Conservation (phyloP, 257 asterid species). For the Paulownia fortunei region DNA sequence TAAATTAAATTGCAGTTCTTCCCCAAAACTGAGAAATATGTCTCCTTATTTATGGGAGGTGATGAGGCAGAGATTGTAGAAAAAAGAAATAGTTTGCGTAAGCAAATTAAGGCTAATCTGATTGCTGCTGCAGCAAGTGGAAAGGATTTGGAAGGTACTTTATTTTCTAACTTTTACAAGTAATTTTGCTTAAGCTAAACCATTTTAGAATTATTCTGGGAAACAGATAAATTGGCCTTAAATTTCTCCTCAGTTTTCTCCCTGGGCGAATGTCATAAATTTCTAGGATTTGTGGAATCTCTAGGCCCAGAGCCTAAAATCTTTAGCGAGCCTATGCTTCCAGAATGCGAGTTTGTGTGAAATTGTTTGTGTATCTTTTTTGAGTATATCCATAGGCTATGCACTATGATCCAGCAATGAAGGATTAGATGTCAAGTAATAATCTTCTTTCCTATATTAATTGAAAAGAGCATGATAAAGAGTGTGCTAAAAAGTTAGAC, state of each 20-base stretch:
- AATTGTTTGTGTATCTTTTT: background rate
- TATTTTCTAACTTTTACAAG: background rate
- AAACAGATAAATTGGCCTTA: background rate
- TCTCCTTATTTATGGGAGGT: slow-evolving; percentile 82
- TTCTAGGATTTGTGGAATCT: background rate
- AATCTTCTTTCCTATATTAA: background rate
- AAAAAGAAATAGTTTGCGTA: slow-evolving; percentile 71
- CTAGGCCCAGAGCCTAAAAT: background rate
- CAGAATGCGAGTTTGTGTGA: background rate
- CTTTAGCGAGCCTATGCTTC: background rate
- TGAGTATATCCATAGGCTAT: background rate
- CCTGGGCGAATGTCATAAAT: slow-evolving; percentile 8
- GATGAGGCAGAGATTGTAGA: slow-evolving; percentile 72
- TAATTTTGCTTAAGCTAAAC: slow-evolving; percentile 17
- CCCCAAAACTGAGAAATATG: slow-evolving; percentile 91
- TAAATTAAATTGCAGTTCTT: slow-evolving; percentile 72
- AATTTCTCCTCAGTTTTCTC: background rate
- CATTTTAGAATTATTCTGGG: background rate
- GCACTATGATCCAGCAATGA: slow-evolving; percentile 7
- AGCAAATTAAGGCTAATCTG: slow-evolving; percentile 77
- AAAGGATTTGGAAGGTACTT: slow-evolving; percentile 93
- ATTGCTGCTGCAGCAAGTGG: slow-evolving; percentile 96
- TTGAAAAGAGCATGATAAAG: background rate
- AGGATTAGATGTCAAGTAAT: background rate
- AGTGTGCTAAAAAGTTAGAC: background rate